phyloP scores from a whole-genome alignment of 495 filamentous ascomycete genomes.

The Neurospora sublineolata region DNA sequence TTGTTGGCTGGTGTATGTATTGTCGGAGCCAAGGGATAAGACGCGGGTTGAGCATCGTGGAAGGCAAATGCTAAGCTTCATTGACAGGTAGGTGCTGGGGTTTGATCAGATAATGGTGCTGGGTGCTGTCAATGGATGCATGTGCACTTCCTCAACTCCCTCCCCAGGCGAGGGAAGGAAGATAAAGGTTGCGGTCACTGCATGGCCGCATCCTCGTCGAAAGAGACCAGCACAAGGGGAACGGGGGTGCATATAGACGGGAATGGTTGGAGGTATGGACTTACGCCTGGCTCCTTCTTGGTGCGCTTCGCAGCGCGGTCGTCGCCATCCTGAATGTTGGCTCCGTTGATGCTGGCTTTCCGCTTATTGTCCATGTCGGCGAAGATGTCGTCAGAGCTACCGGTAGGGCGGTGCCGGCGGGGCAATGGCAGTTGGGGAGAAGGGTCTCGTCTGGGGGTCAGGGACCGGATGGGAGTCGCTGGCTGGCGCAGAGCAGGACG shows the following conservation, averaged over 20 bases:
- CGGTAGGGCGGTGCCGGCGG: conserved; percentile 4
- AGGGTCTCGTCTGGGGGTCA: conserved; percentile 1
- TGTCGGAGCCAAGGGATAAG: not conserved
- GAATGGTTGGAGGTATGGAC: conserved; percentile 6
- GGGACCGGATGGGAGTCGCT: not conserved
- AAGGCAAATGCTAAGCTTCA: not conserved
- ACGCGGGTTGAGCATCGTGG: not conserved
- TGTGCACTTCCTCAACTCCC: not conserved
- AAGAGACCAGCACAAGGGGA: not conserved
- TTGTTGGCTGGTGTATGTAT: not conserved
- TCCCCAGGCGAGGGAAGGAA: not conserved
- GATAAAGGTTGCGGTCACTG: not conserved
- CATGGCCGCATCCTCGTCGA: not conserved
- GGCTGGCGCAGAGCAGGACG: conserved; percentile 6
- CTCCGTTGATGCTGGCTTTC: conserved; percentile 38
- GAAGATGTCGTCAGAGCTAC: not conserved
- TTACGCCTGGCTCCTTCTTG: conserved; percentile 29
- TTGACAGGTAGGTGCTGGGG: not conserved
- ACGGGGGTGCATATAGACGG: not conserved
- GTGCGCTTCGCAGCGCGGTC: conserved; percentile 53
- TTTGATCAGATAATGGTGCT: not conserved
- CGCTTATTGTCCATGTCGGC: conserved; percentile 57
- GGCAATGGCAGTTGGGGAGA: conserved; percentile 10
- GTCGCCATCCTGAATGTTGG: conserved; percentile 30
- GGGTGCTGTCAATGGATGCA: not conserved